Percentiles rank a stretch among this genome's conserved stretches.
These are phyloP conservation scores for Quercus engelmannii DNA, from an alignment of 306 rosid genomes.

Conservation along the genomic window DNA sequence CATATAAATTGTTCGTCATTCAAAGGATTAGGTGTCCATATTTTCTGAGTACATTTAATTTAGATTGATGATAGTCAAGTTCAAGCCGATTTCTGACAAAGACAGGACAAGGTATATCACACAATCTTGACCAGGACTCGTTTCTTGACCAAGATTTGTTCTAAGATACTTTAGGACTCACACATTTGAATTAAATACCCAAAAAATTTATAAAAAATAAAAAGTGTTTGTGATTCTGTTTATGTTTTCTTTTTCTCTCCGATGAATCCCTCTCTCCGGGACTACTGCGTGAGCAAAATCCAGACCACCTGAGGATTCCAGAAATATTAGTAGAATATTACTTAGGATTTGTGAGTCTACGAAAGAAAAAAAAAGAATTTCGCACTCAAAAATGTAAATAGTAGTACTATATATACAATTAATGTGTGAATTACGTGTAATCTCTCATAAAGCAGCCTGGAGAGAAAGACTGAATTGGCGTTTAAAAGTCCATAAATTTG, in stretches of 20 bases:
- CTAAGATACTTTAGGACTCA: not conserved
- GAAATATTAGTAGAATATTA: not conserved
- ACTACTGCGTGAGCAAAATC: not conserved
- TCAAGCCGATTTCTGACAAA: conserved; percentile 18
- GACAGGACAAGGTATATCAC: conserved; percentile 17
- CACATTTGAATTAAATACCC: not conserved
- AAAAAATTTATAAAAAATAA: not conserved
- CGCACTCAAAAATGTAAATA: not conserved
- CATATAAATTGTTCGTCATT: conserved; percentile 1
- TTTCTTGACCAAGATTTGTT: conserved; percentile 7
- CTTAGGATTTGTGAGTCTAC: not conserved
- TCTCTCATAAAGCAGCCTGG: not conserved
- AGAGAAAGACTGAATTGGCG: not conserved
- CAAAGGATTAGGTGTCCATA: conserved; percentile 16
- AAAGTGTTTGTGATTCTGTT: not conserved
- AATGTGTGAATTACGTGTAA: not conserved
- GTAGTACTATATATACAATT: not conserved
- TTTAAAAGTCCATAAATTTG: not conserved
- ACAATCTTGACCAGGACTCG: conserved; percentile 2
- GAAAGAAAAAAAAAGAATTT: not conserved
- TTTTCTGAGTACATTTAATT: conserved; percentile 20
- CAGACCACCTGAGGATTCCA: not conserved
- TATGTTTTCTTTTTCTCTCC: not conserved
- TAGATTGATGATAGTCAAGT: conserved; percentile 24
- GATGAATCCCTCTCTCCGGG: not conserved